phyloP scores from a whole-genome alignment of 768 basidiomycete species.

The Obba rivulosa region DNA sequence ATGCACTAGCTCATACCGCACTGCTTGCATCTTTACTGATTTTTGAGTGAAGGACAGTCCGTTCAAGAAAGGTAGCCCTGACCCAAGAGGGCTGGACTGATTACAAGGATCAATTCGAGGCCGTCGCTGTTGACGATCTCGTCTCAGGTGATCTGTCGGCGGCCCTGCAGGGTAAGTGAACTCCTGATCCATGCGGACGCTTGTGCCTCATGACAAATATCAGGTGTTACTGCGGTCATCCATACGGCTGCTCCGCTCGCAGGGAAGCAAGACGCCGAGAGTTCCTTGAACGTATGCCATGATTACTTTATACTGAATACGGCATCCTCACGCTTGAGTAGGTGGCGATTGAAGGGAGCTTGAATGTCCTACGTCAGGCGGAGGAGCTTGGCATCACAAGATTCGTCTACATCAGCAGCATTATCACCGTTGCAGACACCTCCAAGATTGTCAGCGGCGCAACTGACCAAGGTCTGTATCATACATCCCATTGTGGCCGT shows the following conservation, averaged over 20 bases:
- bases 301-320: not conserved
- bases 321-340: not conserved
- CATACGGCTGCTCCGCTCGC: constrained; percentile 10
- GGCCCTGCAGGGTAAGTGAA: constrained; percentile 13
- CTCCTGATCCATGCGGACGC: not conserved
- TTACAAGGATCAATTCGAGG: constrained; percentile 11
- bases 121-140: constrained; percentile 16
- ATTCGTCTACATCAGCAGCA: constrained; percentile 36
- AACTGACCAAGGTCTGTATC: constrained; percentile 23
- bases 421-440: constrained; percentile 1
- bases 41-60: constrained; percentile 20
- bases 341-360: constrained; percentile 16
- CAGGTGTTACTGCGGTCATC: constrained; percentile 14
- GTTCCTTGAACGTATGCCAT: not conserved
- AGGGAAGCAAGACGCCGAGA: constrained; percentile 1
- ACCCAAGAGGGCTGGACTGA: constrained; percentile 8
- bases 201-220: not conserved
- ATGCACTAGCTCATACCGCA: too few relatives aligned
- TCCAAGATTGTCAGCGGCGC: constrained; percentile 6
- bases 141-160: constrained; percentile 14
- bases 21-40: too few relatives aligned
- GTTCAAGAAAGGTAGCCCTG: constrained; percentile 11
- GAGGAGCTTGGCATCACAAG: constrained; percentile 35
- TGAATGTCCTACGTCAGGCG: constrained; percentile 35
- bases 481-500: not conserved